These are phyloP conservation scores for Fusarium pseudocircinatum DNA, from an alignment of 2,329 filamentous ascomycete species.

Conservation along the genomic window DNA sequence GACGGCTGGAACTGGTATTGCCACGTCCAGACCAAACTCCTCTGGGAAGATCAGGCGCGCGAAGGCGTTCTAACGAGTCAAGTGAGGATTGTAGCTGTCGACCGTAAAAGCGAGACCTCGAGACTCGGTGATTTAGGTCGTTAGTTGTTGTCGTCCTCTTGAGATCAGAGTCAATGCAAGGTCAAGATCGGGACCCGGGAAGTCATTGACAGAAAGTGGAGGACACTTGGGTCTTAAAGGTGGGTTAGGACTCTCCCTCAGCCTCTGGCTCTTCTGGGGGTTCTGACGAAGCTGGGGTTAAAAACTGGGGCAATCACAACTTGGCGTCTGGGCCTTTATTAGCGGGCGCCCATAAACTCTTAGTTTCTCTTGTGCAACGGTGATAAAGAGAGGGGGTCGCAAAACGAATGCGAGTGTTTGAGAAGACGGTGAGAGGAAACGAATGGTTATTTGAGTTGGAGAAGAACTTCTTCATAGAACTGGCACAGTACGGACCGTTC, in stretches of 20 bases:
- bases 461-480: not conserved
- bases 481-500: slow-evolving; percentile 13
- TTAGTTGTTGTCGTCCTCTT: slow-evolving; percentile 20
- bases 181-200: slow-evolving; percentile 6
- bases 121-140: not conserved
- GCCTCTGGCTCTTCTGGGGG: not conserved
- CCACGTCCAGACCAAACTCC: not conserved
- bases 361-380: not conserved
- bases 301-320: slow-evolving; percentile 29
- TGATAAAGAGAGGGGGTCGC: not conserved
- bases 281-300: slow-evolving; percentile 30
- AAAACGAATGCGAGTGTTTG: not conserved
- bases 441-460: not conserved
- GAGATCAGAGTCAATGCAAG: slow-evolving; percentile 10
- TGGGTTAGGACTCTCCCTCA: slow-evolving; percentile 1
- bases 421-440: slow-evolving; percentile 3
- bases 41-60: not conserved
- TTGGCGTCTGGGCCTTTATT: slow-evolving; percentile 16
- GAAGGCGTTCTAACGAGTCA: not conserved
- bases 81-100: not conserved
- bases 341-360: not conserved
- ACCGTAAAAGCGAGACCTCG: not conserved
- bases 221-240: slow-evolving; percentile 22
- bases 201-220: slow-evolving; percentile 26
- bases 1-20: slow-evolving; percentile 11